Base-by-base conservation (phyloP, 139 green algal genomes). In the Yamagishiella unicocca region DNA sequence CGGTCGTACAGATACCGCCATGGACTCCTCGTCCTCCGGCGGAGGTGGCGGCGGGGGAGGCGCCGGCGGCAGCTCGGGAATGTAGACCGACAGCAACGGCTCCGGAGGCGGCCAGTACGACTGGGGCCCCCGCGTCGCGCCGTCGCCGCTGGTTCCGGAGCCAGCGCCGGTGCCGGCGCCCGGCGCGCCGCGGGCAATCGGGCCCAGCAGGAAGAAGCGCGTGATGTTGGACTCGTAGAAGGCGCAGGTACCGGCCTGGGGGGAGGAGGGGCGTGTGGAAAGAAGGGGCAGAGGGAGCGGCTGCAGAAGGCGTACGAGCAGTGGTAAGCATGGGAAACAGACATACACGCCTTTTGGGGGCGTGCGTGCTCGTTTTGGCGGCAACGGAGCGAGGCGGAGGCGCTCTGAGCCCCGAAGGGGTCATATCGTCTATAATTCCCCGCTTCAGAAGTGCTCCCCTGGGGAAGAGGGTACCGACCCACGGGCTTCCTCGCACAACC, bases 101-200 rank as follows among this genome's bases (percentile, higher is more conserved):
- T 83, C 79, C 53, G 87, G 74, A 29, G 84, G 81, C 31, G 81
- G 81, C 81, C 81, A 87, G 81, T 70, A 87, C 0, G 66, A n/a
- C 19, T 29, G 21, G 0, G 66, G 64, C 50, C 45, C 50, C 21
- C 9, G 19, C 0, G 12, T 17, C 19, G 19, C 58, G 19, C 14
- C 22, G 58, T 67, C 58, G 58, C 58, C 58, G 58, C 9, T n/a
- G 14, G 31, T 27, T 78, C 29, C 42, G 33, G 31, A 33, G 14
- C 67, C 67, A 33, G 38, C 21, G 70, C 70, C 8, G 38, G 33
- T 35, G 70, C 40, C 70, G 70, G 8, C 40, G 35, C 35, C 38
- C 12, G 25, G 55, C 61, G 55, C 38, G 66, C 55, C n/a, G 27
- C 31, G 9, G 78, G n/a, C n/a, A n/a, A n/a, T n/a, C n/a, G n/a